Conservation (phyloP, 306 rosid species). For the Amphicarpaea edgeworthii region DNA sequence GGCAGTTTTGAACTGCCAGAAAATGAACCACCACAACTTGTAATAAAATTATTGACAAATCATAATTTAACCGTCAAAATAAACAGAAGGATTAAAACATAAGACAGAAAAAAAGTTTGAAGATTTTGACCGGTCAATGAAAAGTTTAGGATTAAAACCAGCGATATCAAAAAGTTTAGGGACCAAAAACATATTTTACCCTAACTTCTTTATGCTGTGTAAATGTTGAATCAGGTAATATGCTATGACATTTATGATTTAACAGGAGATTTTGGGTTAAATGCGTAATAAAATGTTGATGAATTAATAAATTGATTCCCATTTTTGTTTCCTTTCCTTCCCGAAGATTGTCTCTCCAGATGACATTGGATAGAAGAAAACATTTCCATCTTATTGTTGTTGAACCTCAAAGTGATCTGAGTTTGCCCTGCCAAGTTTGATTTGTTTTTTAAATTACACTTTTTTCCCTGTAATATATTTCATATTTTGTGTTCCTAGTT, state of each 20-base stretch:
- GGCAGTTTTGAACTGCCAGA: no score
- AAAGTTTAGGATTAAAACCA: no score
- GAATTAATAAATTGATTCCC: constrained; percentile 18
- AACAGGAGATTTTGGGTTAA: constrained; percentile 7
- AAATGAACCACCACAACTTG: no score
- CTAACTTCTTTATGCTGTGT: not conserved
- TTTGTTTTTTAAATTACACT: not conserved
- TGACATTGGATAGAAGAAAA: constrained; percentile 9
- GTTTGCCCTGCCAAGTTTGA: constrained; percentile 13
- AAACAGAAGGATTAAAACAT: no score
- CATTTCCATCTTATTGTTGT: constrained; percentile 6
- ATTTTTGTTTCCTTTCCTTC: not conserved
- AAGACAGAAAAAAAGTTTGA: no score
- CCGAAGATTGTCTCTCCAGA: constrained; percentile 17
- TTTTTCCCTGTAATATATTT: not conserved
- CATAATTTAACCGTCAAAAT: no score
- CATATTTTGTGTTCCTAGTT: constrained; percentile 4
- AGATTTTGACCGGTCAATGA: no score
- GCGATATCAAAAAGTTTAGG: no score
- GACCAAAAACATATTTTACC: no score
- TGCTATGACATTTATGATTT: not conserved
- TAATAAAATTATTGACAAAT: no score
- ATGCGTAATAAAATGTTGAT: not conserved
- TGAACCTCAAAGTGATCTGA: constrained; percentile 5
- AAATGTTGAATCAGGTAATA: not conserved